phyloP scores from a whole-genome alignment of 2,329 filamentous ascomycete genomes.

The Zymoseptoria tritici region DNA sequence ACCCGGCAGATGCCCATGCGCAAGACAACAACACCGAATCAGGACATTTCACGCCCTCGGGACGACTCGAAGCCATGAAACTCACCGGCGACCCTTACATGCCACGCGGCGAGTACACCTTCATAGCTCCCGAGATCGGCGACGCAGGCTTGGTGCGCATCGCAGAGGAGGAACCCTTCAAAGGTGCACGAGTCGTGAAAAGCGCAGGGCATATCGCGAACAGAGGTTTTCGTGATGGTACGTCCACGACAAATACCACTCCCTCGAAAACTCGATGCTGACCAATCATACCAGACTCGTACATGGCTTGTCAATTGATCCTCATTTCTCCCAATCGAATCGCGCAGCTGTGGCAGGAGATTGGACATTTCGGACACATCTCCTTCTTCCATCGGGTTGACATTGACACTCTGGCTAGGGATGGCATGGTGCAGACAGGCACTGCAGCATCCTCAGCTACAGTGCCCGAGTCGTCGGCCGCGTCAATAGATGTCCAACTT shows the following conservation, averaged over 20 bases:
- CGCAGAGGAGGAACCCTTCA: slow-evolving; percentile 60
- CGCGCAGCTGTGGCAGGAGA: slow-evolving; percentile 71
- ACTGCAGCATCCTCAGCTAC: background rate
- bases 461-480: background rate
- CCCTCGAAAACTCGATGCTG: background rate
- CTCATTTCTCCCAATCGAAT: slow-evolving; percentile 69
- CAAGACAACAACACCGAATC: background rate
- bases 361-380: slow-evolving; percentile 44
- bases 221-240: slow-evolving; percentile 64
- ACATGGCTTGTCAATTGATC: slow-evolving; percentile 67
- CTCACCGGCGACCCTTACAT: slow-evolving; percentile 88
- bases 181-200: slow-evolving; percentile 63
- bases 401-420: slow-evolving; percentile 31
- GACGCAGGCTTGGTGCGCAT: slow-evolving; percentile 55
- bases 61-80: slow-evolving; percentile 75
- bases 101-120: slow-evolving; percentile 76
- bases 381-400: slow-evolving; percentile 43
- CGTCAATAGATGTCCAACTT: background rate
- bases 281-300: slow-evolving; percentile 53
- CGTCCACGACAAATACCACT: slow-evolving; percentile 28
- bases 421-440: background rate
- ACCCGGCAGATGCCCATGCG: background rate
- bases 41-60: slow-evolving; percentile 45
- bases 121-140: slow-evolving; percentile 71
- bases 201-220: slow-evolving; percentile 72